Conservation (phyloP, 768 basidiomycete species). For the Mycena filopes region DNA sequence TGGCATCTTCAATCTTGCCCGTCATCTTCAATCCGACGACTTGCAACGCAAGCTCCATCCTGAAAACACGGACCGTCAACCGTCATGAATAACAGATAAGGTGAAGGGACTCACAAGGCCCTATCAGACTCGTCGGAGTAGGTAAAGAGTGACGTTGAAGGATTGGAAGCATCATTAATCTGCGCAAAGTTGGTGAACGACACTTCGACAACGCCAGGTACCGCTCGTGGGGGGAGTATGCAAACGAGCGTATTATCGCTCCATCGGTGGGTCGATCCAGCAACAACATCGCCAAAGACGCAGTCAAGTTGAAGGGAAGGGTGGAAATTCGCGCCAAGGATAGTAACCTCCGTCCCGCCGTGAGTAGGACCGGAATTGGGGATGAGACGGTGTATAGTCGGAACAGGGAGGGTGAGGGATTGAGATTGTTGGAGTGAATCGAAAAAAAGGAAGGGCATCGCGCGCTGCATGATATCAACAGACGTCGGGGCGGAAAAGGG, state of each 20-base stretch:
- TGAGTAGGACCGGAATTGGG: slow-evolving; percentile 87
- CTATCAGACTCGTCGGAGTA: slow-evolving; percentile 93
- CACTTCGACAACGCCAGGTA: slow-evolving; percentile 89
- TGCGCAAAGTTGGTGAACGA: slow-evolving; percentile 85
- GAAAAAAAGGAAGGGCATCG: slow-evolving; percentile 72
- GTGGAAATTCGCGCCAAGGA: slow-evolving; percentile 93
- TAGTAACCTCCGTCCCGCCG: slow-evolving; percentile 94
- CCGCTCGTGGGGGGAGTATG: slow-evolving; percentile 82
- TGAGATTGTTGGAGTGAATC: slow-evolving; percentile 60
- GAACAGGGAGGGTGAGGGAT: slow-evolving; percentile 61
- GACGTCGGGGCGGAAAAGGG: slow-evolving; percentile 38
- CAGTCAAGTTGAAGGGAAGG: slow-evolving; percentile 76
- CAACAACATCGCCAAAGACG: slow-evolving; percentile 84
- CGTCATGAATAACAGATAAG: slow-evolving; percentile 10
- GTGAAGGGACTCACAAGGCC: slow-evolving; percentile 70
- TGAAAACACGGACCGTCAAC: slow-evolving; percentile 43
- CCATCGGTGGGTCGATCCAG: slow-evolving; percentile 90
- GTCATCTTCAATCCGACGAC: slow-evolving; percentile 98
- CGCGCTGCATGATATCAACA: slow-evolving; percentile 38
- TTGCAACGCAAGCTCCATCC: slow-evolving; percentile 95
- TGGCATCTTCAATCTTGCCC: slow-evolving; percentile 92
- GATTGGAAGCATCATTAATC: slow-evolving; percentile 59
- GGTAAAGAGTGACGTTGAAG: slow-evolving; percentile 78
- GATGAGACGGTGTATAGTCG: slow-evolving; percentile 87
- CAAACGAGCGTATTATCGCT: slow-evolving; percentile 95